These are phyloP conservation scores for Huiozyma naganishii DNA, from an alignment of 805 yeast genomes.

Conservation along the genomic window DNA sequence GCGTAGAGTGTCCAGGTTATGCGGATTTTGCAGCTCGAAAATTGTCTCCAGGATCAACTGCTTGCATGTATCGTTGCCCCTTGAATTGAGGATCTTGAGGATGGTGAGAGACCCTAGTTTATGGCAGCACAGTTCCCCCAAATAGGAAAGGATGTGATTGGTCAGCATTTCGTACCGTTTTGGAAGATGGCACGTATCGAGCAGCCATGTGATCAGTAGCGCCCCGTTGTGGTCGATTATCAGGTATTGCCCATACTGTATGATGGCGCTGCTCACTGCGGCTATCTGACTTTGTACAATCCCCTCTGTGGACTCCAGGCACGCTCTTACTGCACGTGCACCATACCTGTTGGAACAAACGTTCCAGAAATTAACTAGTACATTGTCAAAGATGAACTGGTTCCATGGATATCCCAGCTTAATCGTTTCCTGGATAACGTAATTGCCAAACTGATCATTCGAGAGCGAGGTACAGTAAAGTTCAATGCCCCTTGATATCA, in stretches of 20 bases:
- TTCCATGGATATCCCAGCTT: constrained; percentile 84
- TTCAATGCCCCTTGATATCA: constrained; percentile 59
- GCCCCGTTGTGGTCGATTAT: constrained; percentile 84
- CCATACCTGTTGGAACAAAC: constrained; percentile 88
- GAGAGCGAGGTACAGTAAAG: constrained; percentile 79
- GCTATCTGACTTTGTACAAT: constrained; percentile 57
- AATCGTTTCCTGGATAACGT: constrained; percentile 90
- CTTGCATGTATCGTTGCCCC: constrained; percentile 52
- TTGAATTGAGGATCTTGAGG: constrained; percentile 61
- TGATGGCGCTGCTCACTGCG: constrained; percentile 65
- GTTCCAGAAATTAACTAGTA: constrained; percentile 63
- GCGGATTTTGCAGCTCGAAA: constrained; percentile 26
- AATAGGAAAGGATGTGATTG: constrained; percentile 47
- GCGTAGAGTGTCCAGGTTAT: constrained; percentile 28
- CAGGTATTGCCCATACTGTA: constrained; percentile 65
- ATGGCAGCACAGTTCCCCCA: constrained; percentile 59
- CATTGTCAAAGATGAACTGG: constrained; percentile 78
- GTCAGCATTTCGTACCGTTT: constrained; percentile 58
- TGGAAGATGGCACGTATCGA: constrained; percentile 68
- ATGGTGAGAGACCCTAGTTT: constrained; percentile 79
- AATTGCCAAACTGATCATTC: constrained; percentile 94
- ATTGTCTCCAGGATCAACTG: constrained; percentile 51
- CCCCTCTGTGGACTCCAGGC: constrained; percentile 53
- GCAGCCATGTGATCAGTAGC: constrained; percentile 81
- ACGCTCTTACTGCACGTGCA: constrained; percentile 88